Percentiles rank a stretch among this genome's conserved stretches.
These are phyloP conservation scores for Ophiostoma tasmaniense DNA, from an alignment of 2,329 filamentous ascomycete species.

Conservation along the genomic window DNA sequence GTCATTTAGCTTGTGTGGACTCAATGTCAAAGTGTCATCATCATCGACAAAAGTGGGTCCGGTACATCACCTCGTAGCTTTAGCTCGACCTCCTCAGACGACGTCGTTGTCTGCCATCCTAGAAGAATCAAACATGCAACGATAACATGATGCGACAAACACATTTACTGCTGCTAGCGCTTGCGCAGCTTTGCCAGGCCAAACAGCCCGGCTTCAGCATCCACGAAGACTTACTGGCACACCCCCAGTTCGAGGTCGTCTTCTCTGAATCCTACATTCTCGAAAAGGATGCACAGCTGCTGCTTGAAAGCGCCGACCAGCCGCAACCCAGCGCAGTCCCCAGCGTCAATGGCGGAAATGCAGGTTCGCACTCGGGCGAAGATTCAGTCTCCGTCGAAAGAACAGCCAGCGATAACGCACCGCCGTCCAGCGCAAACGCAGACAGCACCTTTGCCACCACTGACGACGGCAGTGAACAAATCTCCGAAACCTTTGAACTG, in stretches of 20 bases:
- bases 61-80: neutral
- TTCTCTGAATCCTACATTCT: slow-evolving; percentile 66
- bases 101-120: neutral
- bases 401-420: neutral
- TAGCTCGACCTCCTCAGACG: neutral
- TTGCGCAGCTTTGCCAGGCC: slow-evolving; percentile 38
- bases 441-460: slow-evolving; percentile 22
- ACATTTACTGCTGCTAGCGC: slow-evolving; percentile 37
- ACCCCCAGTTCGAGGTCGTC: slow-evolving; percentile 79
- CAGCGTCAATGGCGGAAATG: neutral
- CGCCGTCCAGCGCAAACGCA: neutral
- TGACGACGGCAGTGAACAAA: slow-evolving; percentile 29
- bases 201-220: slow-evolving; percentile 64
- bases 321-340: slow-evolving; percentile 3
- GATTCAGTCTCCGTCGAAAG: neutral
- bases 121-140: slow-evolving; percentile 22
- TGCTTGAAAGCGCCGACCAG: slow-evolving; percentile 38
- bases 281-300: slow-evolving; percentile 57
- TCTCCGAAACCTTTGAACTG: slow-evolving; percentile 55
- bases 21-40: slow-evolving; percentile 9
- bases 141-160: slow-evolving; percentile 43
- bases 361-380: neutral
- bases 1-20: neutral
- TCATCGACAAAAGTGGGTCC: neutral
- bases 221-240: slow-evolving; percentile 78